A percentile compares a stretch with the other conserved stretches of the same genome.
phyloP scores from a whole-genome alignment of 495 filamentous ascomycete genomes.

The Oidiodendron maius region DNA sequence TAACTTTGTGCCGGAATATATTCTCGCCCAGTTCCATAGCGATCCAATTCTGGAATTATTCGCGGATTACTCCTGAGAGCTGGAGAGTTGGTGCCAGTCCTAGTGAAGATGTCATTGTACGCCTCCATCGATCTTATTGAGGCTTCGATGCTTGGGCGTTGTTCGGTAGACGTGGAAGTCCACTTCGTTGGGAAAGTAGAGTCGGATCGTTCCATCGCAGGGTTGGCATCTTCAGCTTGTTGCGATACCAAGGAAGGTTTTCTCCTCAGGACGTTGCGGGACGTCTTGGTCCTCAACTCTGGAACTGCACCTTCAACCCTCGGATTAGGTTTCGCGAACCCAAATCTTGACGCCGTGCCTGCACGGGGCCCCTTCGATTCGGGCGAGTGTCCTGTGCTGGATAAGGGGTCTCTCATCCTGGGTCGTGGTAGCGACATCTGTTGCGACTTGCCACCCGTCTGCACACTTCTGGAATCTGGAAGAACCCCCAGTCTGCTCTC shows the following conservation, averaged over 20 bases:
- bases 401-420: constrained; percentile 15
- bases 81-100: constrained; percentile 7
- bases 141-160: constrained; percentile 27
- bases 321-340: constrained; percentile 18
- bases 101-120: constrained; percentile 22
- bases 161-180: constrained; percentile 21
- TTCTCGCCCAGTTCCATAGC: constrained; percentile 37
- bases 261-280: constrained; percentile 36
- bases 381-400: constrained; percentile 7
- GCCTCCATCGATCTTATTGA: constrained; percentile 18
- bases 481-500: constrained; percentile 13
- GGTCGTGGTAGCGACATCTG: constrained; percentile 15
- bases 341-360: constrained; percentile 12
- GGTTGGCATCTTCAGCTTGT: constrained; percentile 18
- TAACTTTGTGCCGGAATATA: constrained; percentile 16
- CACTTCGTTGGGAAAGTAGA: constrained; percentile 14
- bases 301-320: constrained; percentile 9
- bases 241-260: constrained; percentile 41
- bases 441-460: constrained; percentile 1
- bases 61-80: constrained; percentile 28
- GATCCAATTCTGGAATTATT: constrained; percentile 47
- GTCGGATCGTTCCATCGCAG: constrained; percentile 8
- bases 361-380: constrained; percentile 4
- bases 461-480: constrained; percentile 13
- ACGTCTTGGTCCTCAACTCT: constrained; percentile 23